Percentiles rank a stretch among this genome's conserved stretches.
Conservation (phyloP, 2,329 filamentous ascomycete genomes). For the Pseudohalonectria lignicola region DNA sequence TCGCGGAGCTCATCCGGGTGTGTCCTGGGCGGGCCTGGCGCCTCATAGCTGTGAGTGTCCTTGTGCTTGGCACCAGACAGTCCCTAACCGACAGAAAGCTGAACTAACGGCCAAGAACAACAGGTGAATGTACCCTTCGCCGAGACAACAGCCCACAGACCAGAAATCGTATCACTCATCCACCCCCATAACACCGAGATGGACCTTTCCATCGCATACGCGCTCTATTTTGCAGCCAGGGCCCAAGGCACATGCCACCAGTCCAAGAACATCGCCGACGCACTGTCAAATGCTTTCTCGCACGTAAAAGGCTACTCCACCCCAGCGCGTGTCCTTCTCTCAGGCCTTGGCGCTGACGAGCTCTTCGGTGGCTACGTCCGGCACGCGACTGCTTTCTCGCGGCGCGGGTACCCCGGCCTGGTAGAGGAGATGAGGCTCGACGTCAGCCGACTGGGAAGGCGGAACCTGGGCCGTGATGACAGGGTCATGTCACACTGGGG, state of each 20-base stretch:
- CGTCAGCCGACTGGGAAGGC: slow-evolving; percentile 72
- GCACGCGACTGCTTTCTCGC: slow-evolving; percentile 65
- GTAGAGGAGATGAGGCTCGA: slow-evolving; percentile 78
- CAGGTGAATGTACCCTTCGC: slow-evolving; percentile 72
- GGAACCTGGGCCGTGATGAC: slow-evolving; percentile 93
- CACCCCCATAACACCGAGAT: slow-evolving; percentile 95
- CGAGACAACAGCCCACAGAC: slow-evolving; percentile 59
- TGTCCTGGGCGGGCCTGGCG: slow-evolving; percentile 68
- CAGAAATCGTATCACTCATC: slow-evolving; percentile 65
- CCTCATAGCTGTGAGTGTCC: slow-evolving; percentile 64
- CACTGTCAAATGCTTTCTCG: too few species aligned
- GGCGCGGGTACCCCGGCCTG: slow-evolving; percentile 58
- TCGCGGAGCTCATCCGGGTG: slow-evolving; percentile 56
- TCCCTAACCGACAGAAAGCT: too few species aligned
- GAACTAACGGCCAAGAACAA: too few species aligned
- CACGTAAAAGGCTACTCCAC: too few species aligned
- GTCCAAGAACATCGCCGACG: too few species aligned
- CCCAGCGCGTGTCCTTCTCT: slow-evolving; percentile 72
- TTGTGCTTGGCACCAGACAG: too few species aligned
- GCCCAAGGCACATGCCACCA: slow-evolving; percentile 46
- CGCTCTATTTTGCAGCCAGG: slow-evolving; percentile 88
- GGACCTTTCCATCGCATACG: slow-evolving; percentile 89
- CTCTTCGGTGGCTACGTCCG: slow-evolving; percentile 89
- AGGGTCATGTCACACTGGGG: slow-evolving; percentile 83
- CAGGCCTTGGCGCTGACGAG: slow-evolving; percentile 90